Evolutionary conservation across 805 yeast genomes (phyloP).

Genomic region (Ogataea siamensis): DNA sequence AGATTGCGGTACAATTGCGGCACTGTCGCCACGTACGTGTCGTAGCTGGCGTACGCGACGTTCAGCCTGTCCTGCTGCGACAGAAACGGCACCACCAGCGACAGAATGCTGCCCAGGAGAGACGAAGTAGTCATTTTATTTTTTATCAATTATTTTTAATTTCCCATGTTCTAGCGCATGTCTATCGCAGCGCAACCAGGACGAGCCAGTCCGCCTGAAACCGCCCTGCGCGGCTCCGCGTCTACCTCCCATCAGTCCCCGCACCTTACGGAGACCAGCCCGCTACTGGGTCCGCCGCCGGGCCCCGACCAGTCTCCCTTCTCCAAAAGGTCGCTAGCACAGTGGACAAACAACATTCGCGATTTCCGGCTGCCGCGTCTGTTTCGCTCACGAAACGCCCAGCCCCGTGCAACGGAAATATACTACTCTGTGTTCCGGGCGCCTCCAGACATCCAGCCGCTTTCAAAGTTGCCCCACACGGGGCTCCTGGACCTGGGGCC

Average conservation of each 20-base stretch:
- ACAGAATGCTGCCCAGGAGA: constrained; percentile 25
- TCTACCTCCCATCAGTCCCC: not conserved
- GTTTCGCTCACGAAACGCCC: constrained; percentile 17
- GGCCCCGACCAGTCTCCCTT: not conserved
- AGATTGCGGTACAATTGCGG: constrained; percentile 39
- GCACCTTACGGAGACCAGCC: constrained; percentile 1
- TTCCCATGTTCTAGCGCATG: constrained; percentile 1
- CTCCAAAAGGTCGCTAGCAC: constrained; percentile 9
- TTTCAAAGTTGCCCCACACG: constrained; percentile 28
- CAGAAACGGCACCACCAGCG: constrained; percentile 27
- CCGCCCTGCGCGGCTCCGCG: not conserved
- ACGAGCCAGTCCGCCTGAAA: not conserved
- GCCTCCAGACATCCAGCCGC: constrained; percentile 30
- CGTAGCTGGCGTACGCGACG: constrained; percentile 34
- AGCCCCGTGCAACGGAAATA: constrained; percentile 38
- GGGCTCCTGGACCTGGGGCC: constrained; percentile 30
- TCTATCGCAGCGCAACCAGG: constrained; percentile 6
- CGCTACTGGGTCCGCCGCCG: constrained; percentile 1
- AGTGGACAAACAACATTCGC: constrained; percentile 20
- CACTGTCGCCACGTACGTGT: constrained; percentile 31
- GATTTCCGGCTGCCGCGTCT: constrained; percentile 11
- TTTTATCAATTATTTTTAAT: not conserved
- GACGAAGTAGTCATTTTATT: constrained; percentile 5
- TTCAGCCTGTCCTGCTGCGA: constrained; percentile 40
- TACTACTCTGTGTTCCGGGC: constrained; percentile 56